phyloP scores from a whole-genome alignment of 192 early-diverging fungal genomes.

The Coemansia umbellata region DNA sequence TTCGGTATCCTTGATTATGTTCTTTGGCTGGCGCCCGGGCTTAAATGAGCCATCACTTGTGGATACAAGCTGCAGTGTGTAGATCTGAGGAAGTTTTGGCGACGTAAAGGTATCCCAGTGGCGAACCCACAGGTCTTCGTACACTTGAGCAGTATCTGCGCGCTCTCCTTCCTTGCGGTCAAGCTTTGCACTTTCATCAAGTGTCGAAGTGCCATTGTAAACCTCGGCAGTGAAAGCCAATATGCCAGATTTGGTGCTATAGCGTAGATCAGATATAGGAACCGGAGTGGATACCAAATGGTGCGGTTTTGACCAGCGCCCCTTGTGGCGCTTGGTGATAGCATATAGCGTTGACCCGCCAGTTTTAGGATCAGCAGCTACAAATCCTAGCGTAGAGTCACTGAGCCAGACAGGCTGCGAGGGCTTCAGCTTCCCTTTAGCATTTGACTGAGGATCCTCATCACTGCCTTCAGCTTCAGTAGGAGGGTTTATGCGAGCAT shows the following conservation, averaged over 20 bases:
- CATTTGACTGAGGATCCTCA: neutral
- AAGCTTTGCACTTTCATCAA: constrained; percentile 56
- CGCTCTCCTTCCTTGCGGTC: constrained; percentile 48
- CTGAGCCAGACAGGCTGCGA: constrained; percentile 49
- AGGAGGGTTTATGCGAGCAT: constrained; percentile 30
- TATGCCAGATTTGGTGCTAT: constrained; percentile 42
- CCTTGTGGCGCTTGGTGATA: constrained; percentile 27
- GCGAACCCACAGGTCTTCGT: constrained; percentile 72
- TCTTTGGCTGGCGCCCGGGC: constrained; percentile 8
- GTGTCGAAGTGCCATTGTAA: constrained; percentile 52
- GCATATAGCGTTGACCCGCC: constrained; percentile 50
- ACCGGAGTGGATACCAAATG: constrained; percentile 26
- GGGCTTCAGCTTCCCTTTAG: constrained; percentile 17
- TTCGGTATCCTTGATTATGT: constrained; percentile 34
- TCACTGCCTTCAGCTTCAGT: neutral
- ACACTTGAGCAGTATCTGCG: constrained; percentile 59
- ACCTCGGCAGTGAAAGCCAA: constrained; percentile 70
- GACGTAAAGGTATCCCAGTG: constrained; percentile 74
- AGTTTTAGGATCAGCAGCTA: constrained; percentile 11
- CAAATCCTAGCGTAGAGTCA: constrained; percentile 28
- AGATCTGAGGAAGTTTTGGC: constrained; percentile 62
- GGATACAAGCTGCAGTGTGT: constrained; percentile 47
- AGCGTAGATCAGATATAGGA: constrained; percentile 62
- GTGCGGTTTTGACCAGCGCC: constrained; percentile 45
- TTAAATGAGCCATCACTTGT: constrained; percentile 33